phyloP scores from a whole-genome alignment of 768 basidiomycete genomes.

The Lyophyllum semitale region DNA sequence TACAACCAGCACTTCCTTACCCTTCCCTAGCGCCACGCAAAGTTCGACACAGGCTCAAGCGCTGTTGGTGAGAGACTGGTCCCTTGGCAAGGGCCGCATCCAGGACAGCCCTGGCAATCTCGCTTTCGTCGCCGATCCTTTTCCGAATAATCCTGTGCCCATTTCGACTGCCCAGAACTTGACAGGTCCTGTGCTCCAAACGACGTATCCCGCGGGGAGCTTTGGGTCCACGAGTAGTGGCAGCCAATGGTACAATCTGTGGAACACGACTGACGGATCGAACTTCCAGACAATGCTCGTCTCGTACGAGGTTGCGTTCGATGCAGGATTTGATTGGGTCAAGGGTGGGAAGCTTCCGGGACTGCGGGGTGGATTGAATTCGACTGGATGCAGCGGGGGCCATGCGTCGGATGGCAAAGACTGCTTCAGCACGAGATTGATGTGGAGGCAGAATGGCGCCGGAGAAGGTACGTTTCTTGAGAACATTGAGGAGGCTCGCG shows the following conservation, averaged over 20 bases:
- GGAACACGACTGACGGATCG: conserved; percentile 61
- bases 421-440: conserved; percentile 74
- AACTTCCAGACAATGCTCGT: conserved; percentile 69
- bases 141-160: conserved; percentile 48
- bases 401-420: conserved; percentile 59
- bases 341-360: conserved; percentile 81
- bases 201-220: conserved; percentile 63
- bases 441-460: conserved; percentile 68
- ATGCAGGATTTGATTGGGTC: conserved; percentile 65
- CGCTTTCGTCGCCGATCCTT: conserved; percentile 68
- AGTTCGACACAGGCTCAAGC: conserved; percentile 48
- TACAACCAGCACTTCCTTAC: conserved; percentile 59
- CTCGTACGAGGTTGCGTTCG: conserved; percentile 77
- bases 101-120: conserved; percentile 58
- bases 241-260: conserved; percentile 66
- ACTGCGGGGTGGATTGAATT: conserved; percentile 64
- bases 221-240: conserved; percentile 65
- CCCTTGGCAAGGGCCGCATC: conserved; percentile 58
- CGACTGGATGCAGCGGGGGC: conserved; percentile 72
- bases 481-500: not conserved
- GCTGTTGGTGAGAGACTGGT: conserved; percentile 60
- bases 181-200: conserved; percentile 52
- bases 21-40: conserved; percentile 67
- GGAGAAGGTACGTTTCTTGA: conserved; percentile 62
- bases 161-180: conserved; percentile 23